Evolutionary conservation across 306 rosid species (phyloP), one percentile per base, ranked within the genome.

Genomic region (Quercus gilva): DNA sequence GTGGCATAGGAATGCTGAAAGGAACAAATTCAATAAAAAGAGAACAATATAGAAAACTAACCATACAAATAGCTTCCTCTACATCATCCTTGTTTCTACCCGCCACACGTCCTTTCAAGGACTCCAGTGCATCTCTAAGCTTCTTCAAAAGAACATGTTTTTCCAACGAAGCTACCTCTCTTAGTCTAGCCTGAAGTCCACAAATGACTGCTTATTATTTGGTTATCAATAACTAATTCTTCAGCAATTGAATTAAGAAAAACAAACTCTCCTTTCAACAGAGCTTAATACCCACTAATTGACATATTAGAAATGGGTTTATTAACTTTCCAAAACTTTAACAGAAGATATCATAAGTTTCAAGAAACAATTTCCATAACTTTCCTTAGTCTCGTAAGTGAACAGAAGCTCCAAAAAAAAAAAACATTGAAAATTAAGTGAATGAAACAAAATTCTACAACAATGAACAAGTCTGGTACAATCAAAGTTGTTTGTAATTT

Each of bases 51-150:
- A 64, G 53, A 58, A 77, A 41, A 84, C 91, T 78, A 70, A 94
- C 98, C 98, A 94, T 90, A 74, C 97, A 82, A 86, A 94, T 94
- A 57, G 96, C 97, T 79, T 87, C 96, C 73, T 78, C 89, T 37
- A 94, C 91, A 79, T 94, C 98, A 77, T 94, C 96, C 87, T 80
- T 92, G 91, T 90, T 94, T 87, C 90, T 90, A 58, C 94, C 97
- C 13, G 87, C 90, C 67, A 92, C 94, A 61, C 90, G 91, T 23
- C 96, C 97, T 84, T 87, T 92, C 81, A 94, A 86, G 82, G 92
- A 90, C 84, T 94, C 94, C 75, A 94, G 85, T 20, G 97, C 98
- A 90, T 94, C 98, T 69, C 96, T 86, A 61, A 94, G 97, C 93
- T 94, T 94, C 90, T 92, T 94, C 86, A 94, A 85, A 76, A 94